phyloP scores from a whole-genome alignment of 176 grass and related monocot genomes.

The Eleusine indica region DNA sequence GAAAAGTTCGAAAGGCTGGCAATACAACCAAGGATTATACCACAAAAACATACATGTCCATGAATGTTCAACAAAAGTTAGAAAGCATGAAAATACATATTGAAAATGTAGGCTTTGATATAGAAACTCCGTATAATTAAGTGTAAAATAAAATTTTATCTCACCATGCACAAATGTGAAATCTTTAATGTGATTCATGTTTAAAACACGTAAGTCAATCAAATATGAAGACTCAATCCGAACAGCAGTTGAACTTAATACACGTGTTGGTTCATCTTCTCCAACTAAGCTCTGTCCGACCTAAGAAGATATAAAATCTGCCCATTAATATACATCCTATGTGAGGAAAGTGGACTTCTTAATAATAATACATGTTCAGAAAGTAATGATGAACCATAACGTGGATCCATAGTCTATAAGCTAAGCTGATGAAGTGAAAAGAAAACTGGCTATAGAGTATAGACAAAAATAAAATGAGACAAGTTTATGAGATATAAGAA shows the following conservation, averaged over 20 bases:
- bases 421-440: conserved; percentile 5
- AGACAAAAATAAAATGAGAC: conserved; percentile 18
- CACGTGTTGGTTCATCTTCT: conserved; percentile 75
- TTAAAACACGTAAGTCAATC: conserved; percentile 76
- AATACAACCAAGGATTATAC: conserved; percentile 4
- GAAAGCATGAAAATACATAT: conserved; percentile 14
- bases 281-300: conserved; percentile 80
- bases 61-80: conserved; percentile 27
- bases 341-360: conserved; percentile 19
- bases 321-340: conserved; percentile 5
- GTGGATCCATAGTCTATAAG: conserved; percentile 4
- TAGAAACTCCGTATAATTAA: conserved; percentile 8
- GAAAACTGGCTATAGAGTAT: neutral
- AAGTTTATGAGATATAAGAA: conserved; percentile 27
- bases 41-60: conserved; percentile 13
- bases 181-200: conserved; percentile 90
- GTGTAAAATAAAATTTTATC: conserved; percentile 28
- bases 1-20: neutral
- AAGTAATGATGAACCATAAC: conserved; percentile 18
- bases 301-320: conserved; percentile 48
- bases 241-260: conserved; percentile 55
- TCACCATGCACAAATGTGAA: conserved; percentile 97
- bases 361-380: neutral
- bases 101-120: conserved; percentile 26
- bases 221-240: conserved; percentile 83